Base-by-base conservation (phyloP, 208 protist species). In the Trypanosoma lewisi region DNA sequence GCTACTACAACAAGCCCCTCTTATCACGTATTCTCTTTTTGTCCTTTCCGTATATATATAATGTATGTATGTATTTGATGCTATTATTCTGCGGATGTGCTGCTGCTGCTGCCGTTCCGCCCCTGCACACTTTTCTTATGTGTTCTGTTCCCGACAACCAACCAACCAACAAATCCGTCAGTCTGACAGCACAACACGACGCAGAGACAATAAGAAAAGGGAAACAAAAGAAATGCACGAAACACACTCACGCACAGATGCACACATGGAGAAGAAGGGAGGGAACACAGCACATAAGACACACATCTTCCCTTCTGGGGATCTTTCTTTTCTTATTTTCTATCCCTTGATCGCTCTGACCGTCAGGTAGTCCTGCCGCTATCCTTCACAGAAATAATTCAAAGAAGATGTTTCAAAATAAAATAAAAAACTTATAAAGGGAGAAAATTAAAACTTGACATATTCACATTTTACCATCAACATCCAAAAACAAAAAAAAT, bases 161-260 rank as follows among this genome's bases (percentile, higher is more conserved):
- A 41, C 21, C n/a, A 36, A 71, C 33, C 49, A 12, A 55, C 61
- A 23, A 70, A 63, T 25, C n/a, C 27, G n/a, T 14, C 51, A 47
- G 50, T 48, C 23, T 63, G 66, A 64, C 47, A 62, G 16, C 47
- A 25, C n/a, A 44, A 30, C 34, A 19, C 42, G n/a, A 37, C 34
- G 28, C 16, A 33, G 7, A 39, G 25, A 17, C 21, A 23, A 25
- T 41, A 69, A 45, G 61, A 33, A 58, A 53, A 23, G 36, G 33
- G 49, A 51, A 73, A 16, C 67, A 31, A 34, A 30, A 21, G 48
- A 53, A 44, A 33, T 33, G 34, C 30, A 44, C 12, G 0, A 51
- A 19, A 61, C 42, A 45, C 2, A 36, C 0, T 19, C 0, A 9
- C 6, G 0, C 11, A 48, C 11, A n/a, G 4, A 48, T 14, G 11